Percentiles rank a stretch among this genome's conserved stretches.
These are phyloP conservation scores for Kluyveromyces marxianus DNA, from an alignment of 1,139 yeast species.

Conservation along the genomic window DNA sequence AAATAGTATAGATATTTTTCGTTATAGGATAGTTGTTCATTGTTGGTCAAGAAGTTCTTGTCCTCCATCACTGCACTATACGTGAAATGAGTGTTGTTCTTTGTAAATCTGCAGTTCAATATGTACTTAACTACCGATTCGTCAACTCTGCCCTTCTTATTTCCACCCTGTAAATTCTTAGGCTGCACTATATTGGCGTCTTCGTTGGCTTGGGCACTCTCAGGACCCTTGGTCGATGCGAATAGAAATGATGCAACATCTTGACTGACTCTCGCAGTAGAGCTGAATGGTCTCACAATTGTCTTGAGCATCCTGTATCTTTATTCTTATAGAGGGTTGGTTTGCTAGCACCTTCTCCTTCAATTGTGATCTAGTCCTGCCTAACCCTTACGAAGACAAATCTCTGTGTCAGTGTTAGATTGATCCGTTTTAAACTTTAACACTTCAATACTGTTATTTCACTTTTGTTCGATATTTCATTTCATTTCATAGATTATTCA, in stretches of 20 bases:
- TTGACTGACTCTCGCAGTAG: not conserved
- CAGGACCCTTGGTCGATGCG: not conserved
- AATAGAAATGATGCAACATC: constrained; percentile 4
- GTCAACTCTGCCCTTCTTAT: constrained; percentile 8
- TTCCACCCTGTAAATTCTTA: not conserved
- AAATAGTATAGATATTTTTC: constrained; percentile 73
- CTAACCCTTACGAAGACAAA: no score
- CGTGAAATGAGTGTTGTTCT: constrained; percentile 78
- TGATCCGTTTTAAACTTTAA: no score
- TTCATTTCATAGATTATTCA: no score
- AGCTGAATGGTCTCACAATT: constrained; percentile 3
- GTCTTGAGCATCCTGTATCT: constrained; percentile 1
- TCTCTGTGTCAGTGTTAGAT: no score
- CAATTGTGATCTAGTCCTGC: no score
- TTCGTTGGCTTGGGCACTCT: not conserved
- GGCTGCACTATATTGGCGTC: constrained; percentile 4
- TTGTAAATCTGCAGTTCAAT: constrained; percentile 66
- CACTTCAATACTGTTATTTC: no score
- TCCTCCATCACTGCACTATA: constrained; percentile 68
- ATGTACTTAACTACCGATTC: constrained; percentile 46
- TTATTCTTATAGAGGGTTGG: not conserved
- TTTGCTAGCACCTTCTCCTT: no score
- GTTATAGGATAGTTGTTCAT: constrained; percentile 53
- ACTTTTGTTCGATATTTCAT: no score
- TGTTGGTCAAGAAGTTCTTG: constrained; percentile 48